A percentile compares a stretch with the other conserved stretches of the same genome.
phyloP scores from a whole-genome alignment of 108 stramenopile genomes.

The Schizochytrium sp. region DNA sequence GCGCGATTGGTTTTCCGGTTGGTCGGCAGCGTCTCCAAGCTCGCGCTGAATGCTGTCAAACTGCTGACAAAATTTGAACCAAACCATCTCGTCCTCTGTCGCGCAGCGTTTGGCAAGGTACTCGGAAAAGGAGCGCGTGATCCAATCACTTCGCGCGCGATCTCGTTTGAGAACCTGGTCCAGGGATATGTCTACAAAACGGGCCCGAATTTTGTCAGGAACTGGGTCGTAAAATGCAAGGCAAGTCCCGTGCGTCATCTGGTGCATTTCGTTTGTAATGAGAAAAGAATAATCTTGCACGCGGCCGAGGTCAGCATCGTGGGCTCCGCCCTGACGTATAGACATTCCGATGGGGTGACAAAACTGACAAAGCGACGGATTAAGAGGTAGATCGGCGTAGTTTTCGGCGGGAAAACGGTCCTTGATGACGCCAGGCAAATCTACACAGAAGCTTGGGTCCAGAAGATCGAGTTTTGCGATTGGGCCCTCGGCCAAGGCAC shows the following conservation, averaged over 20 bases:
- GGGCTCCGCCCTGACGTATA: not conserved
- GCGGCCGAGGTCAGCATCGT: not conserved
- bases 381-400: not conserved
- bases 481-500: not conserved
- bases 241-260: not conserved
- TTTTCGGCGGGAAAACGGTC: not conserved
- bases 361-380: not conserved
- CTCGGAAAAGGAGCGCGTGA: not conserved
- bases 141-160: not conserved
- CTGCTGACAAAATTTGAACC: slow-evolving; percentile 8
- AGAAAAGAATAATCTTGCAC: not conserved
- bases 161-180: not conserved
- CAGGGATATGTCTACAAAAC: not conserved
- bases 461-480: not conserved
- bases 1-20: not conserved
- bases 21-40: not conserved
- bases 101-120: not conserved
- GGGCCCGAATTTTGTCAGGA: not conserved
- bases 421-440: not conserved
- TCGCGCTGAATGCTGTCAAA: not conserved
- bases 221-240: not conserved
- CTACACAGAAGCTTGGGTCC: not conserved
- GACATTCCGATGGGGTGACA: not conserved
- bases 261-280: not conserved
- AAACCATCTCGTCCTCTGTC: not conserved